These are phyloP conservation scores for Linum lewisii DNA, from an alignment of 345 rosid species.

Conservation along the genomic window DNA sequence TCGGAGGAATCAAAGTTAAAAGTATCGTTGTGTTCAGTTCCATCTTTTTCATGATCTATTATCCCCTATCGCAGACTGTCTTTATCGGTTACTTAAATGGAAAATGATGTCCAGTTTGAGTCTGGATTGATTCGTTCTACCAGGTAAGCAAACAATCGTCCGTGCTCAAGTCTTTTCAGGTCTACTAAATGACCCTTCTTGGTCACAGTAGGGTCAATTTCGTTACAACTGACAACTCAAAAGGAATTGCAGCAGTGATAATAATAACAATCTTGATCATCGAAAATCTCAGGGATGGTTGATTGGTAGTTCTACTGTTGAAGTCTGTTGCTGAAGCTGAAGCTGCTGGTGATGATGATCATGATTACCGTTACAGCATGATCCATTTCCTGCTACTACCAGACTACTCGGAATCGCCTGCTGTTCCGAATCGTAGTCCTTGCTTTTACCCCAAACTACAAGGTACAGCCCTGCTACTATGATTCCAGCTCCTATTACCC, in stretches of 20 bases:
- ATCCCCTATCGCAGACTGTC: not conserved
- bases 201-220: no score
- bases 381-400: no score
- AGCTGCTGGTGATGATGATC: no score
- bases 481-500: conserved; percentile 70
- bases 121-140: not conserved
- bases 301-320: no score
- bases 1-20: not conserved
- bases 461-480: conserved; percentile 70
- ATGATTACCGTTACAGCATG: no score
- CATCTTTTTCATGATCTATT: not conserved
- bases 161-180: no score
- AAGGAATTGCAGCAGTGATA: no score
- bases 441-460: conserved; percentile 80
- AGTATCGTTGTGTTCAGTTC: not conserved
- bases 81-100: not conserved
- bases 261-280: no score
- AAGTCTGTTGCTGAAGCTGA: no score
- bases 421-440: conserved; percentile 33
- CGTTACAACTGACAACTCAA: no score
- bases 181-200: no score
- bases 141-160: not conserved
- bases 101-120: conserved; percentile 15
- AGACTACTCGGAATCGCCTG: not conserved
- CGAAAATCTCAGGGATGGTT: no score